Evolutionary conservation across 2,329 filamentous ascomycete species (phyloP).

Genomic region (Aspergillus aculeatus): DNA sequence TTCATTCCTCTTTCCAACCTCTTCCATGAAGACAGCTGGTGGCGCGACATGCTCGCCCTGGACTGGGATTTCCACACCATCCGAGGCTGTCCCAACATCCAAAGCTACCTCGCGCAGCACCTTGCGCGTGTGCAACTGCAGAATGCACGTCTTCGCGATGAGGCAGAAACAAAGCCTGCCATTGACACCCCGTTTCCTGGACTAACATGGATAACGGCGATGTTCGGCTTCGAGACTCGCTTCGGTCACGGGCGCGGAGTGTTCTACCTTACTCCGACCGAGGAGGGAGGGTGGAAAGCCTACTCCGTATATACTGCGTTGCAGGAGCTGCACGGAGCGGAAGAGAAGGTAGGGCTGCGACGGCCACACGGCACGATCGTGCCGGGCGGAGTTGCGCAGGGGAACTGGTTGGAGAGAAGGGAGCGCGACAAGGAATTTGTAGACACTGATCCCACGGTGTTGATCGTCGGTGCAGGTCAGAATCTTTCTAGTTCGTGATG

Average conservation of each 20-base stretch:
- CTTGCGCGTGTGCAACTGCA: slow-evolving; percentile 29
- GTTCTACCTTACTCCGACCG: slow-evolving; percentile 34
- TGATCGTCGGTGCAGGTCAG: slow-evolving; percentile 44
- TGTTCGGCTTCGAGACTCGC: slow-evolving; percentile 42
- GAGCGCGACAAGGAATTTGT: slow-evolving; percentile 33
- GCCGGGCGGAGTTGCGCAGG: slow-evolving; percentile 30
- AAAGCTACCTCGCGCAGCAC: slow-evolving; percentile 28
- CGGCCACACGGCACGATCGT: slow-evolving; percentile 36
- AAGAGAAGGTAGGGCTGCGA: slow-evolving; percentile 34
- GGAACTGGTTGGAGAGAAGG: slow-evolving; percentile 40
- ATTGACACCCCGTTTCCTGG: slow-evolving; percentile 28
- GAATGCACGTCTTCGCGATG: slow-evolving; percentile 31
- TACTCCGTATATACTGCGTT: slow-evolving; percentile 41
- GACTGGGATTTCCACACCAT: slow-evolving; percentile 3
- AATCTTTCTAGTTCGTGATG: not conserved
- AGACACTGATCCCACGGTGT: slow-evolving; percentile 38
- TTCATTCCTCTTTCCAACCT: not conserved
- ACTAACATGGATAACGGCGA: slow-evolving; percentile 37
- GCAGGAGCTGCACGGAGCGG: slow-evolving; percentile 35
- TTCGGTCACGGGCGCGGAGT: slow-evolving; percentile 38
- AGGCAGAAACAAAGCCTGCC: slow-evolving; percentile 31
- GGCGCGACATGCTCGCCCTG: slow-evolving; percentile 1
- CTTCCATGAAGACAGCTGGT: slow-evolving; percentile 1
- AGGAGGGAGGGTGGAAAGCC: slow-evolving; percentile 35
- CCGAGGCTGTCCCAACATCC: slow-evolving; percentile 24